phyloP scores from a whole-genome alignment of 2,329 filamentous ascomycete species.

The Colletotrichum tropicicola region DNA sequence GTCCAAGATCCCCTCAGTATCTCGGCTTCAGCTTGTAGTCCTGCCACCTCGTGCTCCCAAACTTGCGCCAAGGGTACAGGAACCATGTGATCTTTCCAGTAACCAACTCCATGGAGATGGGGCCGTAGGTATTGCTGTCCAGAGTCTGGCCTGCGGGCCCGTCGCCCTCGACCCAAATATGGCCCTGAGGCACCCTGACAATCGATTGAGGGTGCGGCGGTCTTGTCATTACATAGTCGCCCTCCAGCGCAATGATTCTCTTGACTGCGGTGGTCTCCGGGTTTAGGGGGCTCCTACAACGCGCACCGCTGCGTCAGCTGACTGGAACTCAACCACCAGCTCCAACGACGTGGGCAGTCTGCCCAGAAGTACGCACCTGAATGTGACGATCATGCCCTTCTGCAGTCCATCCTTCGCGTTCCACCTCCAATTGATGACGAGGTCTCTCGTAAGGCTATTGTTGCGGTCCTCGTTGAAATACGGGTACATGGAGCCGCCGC shows the following conservation, averaged over 20 bases:
- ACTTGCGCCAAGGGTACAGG: conserved; percentile 72
- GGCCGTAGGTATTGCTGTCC: conserved; percentile 93
- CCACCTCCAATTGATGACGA: conserved; percentile 68
- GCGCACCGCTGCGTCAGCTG: background rate
- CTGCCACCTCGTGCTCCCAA: conserved; percentile 66
- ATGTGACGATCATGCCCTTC: conserved; percentile 79
- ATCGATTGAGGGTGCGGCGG: conserved; percentile 64
- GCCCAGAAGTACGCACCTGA: conserved; percentile 61
- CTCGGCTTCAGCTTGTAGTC: conserved; percentile 50
- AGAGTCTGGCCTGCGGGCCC: conserved; percentile 73
- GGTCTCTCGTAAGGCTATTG: conserved; percentile 60
- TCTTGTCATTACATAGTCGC: conserved; percentile 77
- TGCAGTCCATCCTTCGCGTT: conserved; percentile 65
- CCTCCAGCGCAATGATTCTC: conserved; percentile 81
- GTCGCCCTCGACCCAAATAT: conserved; percentile 97
- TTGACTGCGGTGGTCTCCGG: conserved; percentile 80
- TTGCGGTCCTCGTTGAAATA: conserved; percentile 75
- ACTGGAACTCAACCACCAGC: background rate
- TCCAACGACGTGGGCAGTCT: background rate
- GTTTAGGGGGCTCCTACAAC: conserved; percentile 73
- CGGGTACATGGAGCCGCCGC: conserved; percentile 79
- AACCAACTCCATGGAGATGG: conserved; percentile 79
- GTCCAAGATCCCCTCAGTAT: conserved; percentile 37
- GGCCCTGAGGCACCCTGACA: conserved; percentile 78
- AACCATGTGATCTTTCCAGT: conserved; percentile 79